Conservation (phyloP, 208 protist species). For the Acanthamoeba lenticulata region DNA sequence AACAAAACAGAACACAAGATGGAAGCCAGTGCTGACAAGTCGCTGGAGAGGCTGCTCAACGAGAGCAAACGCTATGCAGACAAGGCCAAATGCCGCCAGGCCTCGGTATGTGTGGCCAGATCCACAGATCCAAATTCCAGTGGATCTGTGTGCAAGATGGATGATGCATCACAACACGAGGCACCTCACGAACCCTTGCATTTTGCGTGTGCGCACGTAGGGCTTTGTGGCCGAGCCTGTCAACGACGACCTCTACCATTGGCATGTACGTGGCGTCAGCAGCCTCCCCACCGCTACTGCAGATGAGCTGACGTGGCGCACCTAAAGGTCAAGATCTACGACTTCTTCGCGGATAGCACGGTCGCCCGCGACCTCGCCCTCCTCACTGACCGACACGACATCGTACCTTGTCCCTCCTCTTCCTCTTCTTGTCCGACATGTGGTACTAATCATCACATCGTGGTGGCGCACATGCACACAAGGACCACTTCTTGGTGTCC, state of each 20-base stretch:
- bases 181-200: background rate
- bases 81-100: conserved; percentile 9
- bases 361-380: background rate
- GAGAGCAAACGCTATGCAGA: conserved; percentile 23
- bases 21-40: background rate
- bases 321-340: background rate
- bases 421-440: too few relatives aligned
- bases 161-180: background rate
- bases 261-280: background rate
- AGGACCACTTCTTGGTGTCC: conserved; percentile 8
- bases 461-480: background rate
- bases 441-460: too few relatives aligned
- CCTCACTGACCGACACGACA: background rate
- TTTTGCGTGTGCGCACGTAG: background rate
- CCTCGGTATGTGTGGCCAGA: background rate
- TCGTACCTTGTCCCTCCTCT: background rate
- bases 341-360: background rate
- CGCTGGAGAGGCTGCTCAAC: background rate
- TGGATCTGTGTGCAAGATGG: too few relatives aligned
- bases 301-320: background rate
- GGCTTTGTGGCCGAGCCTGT: conserved; percentile 13
- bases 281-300: background rate
- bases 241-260: background rate
- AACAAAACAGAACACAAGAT: background rate
- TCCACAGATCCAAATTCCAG: too few relatives aligned